A percentile compares a stretch with the other conserved stretches of the same genome.
These are phyloP conservation scores for Suillus lakei DNA, from an alignment of 768 basidiomycete genomes.

Conservation along the genomic window DNA sequence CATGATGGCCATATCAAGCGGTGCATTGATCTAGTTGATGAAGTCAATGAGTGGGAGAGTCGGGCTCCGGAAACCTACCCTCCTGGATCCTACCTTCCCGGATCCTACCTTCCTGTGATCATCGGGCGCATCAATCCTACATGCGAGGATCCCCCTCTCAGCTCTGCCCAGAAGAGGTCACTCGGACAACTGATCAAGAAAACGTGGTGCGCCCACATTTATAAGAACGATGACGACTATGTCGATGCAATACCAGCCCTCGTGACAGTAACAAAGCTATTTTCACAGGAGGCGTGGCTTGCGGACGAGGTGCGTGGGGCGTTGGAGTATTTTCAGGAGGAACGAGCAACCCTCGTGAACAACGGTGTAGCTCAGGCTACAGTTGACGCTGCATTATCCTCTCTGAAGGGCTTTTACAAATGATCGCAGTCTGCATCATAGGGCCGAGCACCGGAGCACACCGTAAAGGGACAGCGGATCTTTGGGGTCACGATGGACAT, in stretches of 20 bases:
- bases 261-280: not conserved
- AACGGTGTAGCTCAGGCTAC: not conserved
- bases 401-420: not conserved
- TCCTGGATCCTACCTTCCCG: not conserved
- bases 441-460: not conserved
- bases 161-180: not conserved
- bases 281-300: not conserved
- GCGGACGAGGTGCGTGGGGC: not conserved
- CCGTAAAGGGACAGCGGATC: not conserved
- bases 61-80: not conserved
- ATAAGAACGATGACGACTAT: not conserved
- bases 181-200: not conserved
- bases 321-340: not conserved
- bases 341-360: not conserved
- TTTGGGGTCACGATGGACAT: too few species aligned
- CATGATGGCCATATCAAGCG: not conserved
- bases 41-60: not conserved
- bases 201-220: not conserved
- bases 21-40: not conserved
- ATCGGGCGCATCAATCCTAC: not conserved
- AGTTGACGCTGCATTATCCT: not conserved
- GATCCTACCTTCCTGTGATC: not conserved
- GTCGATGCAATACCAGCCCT: not conserved
- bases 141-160: not conserved
- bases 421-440: not conserved